Percentiles rank a stretch among this genome's conserved stretches.
These are phyloP conservation scores for Diutina catenulata DNA, from an alignment of 1,139 yeast genomes.

Conservation along the genomic window DNA sequence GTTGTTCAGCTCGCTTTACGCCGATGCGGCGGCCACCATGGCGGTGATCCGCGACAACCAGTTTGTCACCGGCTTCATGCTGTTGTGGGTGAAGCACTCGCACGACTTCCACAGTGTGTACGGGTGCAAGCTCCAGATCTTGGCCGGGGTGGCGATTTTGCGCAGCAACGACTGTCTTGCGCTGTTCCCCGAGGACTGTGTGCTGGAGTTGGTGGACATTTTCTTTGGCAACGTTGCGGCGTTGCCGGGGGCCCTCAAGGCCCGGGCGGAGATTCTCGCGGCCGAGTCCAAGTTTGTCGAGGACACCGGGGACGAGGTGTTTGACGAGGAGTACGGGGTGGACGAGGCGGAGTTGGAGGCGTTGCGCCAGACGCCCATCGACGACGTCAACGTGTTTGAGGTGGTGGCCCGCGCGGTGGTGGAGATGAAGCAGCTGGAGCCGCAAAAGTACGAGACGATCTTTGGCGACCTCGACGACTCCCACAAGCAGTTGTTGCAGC, in stretches of 20 bases:
- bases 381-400: slow-evolving; percentile 33
- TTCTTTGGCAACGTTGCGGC: slow-evolving; percentile 30
- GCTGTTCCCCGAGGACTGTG: slow-evolving; percentile 20
- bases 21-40: slow-evolving; percentile 28
- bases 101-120: slow-evolving; percentile 41
- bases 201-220: slow-evolving; percentile 29
- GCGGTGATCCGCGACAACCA: slow-evolving; percentile 26
- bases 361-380: slow-evolving; percentile 40
- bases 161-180: slow-evolving; percentile 18
- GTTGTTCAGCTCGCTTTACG: slow-evolving; percentile 27
- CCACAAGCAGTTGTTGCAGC: neutral
- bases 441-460: neutral
- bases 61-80: slow-evolving; percentile 26
- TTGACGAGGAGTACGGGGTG: slow-evolving; percentile 30
- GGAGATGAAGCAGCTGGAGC: neutral
- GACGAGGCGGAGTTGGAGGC: slow-evolving; percentile 47
- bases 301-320: slow-evolving; percentile 17
- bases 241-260: slow-evolving; percentile 37
- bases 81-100: slow-evolving; percentile 38
- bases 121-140: slow-evolving; percentile 42
- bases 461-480: slow-evolving; percentile 2
- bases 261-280: slow-evolving; percentile 29
- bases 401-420: slow-evolving; percentile 16
- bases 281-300: slow-evolving; percentile 22
- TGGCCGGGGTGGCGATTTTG: slow-evolving; percentile 26